phyloP scores from a whole-genome alignment of 768 basidiomycete species.

The Lentinula lateritia region DNA sequence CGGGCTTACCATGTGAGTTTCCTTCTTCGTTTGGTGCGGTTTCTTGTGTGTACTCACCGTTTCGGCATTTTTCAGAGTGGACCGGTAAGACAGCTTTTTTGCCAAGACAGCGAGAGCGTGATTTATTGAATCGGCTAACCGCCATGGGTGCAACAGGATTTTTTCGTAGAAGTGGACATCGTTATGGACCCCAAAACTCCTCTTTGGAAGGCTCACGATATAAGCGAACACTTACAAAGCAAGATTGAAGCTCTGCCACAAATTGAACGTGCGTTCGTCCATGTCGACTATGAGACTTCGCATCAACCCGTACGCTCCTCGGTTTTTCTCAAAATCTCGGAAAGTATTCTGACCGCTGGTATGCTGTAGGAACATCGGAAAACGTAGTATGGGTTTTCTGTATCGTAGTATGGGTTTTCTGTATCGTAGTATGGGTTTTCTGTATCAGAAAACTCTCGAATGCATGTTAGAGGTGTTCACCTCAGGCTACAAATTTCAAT shows the following conservation, averaged over 20 bases:
- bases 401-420: no score
- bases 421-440: not conserved
- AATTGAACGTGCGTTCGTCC: constrained; percentile 91
- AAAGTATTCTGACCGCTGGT: not conserved
- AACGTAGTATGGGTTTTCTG: not conserved
- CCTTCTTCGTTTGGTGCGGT: not conserved
- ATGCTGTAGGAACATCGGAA: not conserved
- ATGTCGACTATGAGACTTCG: constrained; percentile 84
- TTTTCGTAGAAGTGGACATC: constrained; percentile 93
- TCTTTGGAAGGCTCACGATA: constrained; percentile 83
- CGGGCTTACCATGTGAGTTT: constrained; percentile 77
- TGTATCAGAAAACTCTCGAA: no score
- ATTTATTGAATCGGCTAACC: not conserved
- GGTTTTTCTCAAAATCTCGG: not conserved
- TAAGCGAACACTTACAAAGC: constrained; percentile 80
- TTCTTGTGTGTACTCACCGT: not conserved
- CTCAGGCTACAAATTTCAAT: not conserved
- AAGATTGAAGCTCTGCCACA: constrained; percentile 86
- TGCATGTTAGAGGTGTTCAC: not conserved
- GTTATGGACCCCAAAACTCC: constrained; percentile 89
- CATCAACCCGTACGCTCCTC: constrained; percentile 3
- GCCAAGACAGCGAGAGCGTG: not conserved
- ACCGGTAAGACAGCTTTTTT: not conserved
- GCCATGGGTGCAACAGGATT: constrained; percentile 43
- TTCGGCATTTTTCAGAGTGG: constrained; percentile 1